Evolutionary conservation across 164 flowering plant species (phyloP), one percentile per base, ranked within the genome.

Genomic region (Nymphaea colorata): DNA sequence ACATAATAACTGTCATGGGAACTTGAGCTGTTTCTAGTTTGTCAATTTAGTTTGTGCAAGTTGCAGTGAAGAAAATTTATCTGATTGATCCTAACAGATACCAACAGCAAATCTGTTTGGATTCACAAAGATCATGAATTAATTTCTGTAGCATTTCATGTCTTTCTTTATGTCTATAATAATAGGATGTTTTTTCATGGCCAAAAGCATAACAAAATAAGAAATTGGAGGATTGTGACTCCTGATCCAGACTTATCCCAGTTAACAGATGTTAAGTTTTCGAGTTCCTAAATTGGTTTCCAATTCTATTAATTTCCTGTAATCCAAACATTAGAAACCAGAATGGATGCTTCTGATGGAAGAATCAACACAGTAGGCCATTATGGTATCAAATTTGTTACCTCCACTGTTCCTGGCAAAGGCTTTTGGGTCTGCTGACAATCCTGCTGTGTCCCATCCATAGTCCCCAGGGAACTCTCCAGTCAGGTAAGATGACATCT

Each of bases 401-500:
- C 36, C 36, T 0, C 36, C 98, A 74, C 96, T 81, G 87, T 90
- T 90, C 79, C 65, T 84, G 73, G 96, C 95, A 71, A n/a, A n/a
- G n/a, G n/a, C 96, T 78, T 90, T 96, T 3, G 98, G 96, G 64
- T n/a, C n/a, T 93, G 96, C 98, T 0, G 96, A 93, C 43, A 93
- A 68, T 2, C 98, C 98, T 53, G 98, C 95, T 59, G 98, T 90
- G 82, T 88, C 95, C 98, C 96, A 92, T 12, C 98, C 98, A 55
- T 92, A 92, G 69, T 92, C 98, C 62, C 98, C 95, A 6, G 95
- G 96, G 66, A 90, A 93, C 74, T 93, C 98, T 69, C 98, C 98
- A 25, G 82, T 90, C 66, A 89, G 79, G 80, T 93, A 90, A 1
- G 97, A 84, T 2, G 98, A 97, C 17, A 92, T 90, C 78, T 93